Percentiles rank a stretch among this genome's conserved stretches.
Conservation (phyloP, 306 rosid genomes). For the Morella rubra region DNA sequence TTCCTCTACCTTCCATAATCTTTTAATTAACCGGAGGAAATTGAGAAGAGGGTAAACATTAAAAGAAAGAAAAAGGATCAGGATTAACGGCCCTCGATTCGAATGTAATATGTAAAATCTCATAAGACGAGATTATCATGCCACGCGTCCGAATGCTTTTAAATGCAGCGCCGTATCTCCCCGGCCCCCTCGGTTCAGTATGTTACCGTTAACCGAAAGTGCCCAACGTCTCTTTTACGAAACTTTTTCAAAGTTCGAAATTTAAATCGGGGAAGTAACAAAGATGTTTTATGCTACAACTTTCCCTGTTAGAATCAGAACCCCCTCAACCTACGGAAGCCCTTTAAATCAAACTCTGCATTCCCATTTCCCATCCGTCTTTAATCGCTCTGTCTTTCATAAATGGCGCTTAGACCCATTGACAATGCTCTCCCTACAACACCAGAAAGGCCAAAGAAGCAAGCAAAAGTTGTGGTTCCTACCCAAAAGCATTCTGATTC, state of each 20-base stretch:
- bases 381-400: conserved; percentile 10
- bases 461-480: conserved; percentile 50
- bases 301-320: conserved; percentile 9
- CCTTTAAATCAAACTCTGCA: not conserved
- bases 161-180: not conserved
- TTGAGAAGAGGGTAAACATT: not conserved
- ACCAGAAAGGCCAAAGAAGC: conserved; percentile 73
- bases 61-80: not conserved
- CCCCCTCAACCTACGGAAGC: not conserved
- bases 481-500: conserved; percentile 42
- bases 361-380: not conserved
- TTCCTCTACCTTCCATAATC: no score
- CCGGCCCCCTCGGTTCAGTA: not conserved
- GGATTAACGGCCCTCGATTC: not conserved
- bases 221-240: conserved; percentile 33
- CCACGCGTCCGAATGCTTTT: not conserved
- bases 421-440: conserved; percentile 75
- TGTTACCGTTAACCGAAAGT: conserved; percentile 25
- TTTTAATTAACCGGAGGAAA: no score
- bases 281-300: conserved; percentile 11
- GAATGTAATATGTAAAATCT: no score
- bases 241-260: conserved; percentile 32
- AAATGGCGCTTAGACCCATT: conserved; percentile 84
- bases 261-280: not conserved
- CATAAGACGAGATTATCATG: not conserved